Evolutionary conservation across 768 basidiomycete species (phyloP).

Genomic region (Rhizopogon vulgaris): DNA sequence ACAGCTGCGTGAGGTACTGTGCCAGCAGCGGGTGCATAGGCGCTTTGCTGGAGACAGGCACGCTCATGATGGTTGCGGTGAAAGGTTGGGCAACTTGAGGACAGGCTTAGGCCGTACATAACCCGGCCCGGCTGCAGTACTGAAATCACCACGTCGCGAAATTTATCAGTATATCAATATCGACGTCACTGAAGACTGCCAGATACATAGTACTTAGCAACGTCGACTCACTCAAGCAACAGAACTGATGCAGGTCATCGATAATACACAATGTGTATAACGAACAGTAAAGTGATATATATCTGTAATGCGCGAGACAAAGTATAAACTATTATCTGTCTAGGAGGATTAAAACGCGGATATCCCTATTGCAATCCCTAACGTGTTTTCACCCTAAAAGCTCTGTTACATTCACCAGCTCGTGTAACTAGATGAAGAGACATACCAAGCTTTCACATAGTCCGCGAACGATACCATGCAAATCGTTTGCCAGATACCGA

Average conservation of each 20-base stretch:
- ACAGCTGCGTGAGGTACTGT: slow-evolving; percentile 66
- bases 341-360: slow-evolving; percentile 9
- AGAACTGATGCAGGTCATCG: background rate
- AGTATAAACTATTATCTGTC: slow-evolving; percentile 9
- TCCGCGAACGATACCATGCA: slow-evolving; percentile 99
- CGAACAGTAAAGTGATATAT: slow-evolving; percentile 7
- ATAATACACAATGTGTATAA: background rate
- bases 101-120: too few relatives aligned
- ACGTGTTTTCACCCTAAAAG: slow-evolving; percentile 45
- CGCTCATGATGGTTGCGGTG: slow-evolving; percentile 33
- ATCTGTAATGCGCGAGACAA: slow-evolving; percentile 8
- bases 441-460: slow-evolving; percentile 84
- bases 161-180: too few relatives aligned
- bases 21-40: slow-evolving; percentile 46
- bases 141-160: too few relatives aligned
- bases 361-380: slow-evolving; percentile 6
- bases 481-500: slow-evolving; percentile 95
- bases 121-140: too few relatives aligned
- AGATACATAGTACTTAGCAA: too few relatives aligned
- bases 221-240: background rate
- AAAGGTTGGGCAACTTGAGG: background rate
- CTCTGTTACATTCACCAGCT: background rate
- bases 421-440: background rate
- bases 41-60: slow-evolving; percentile 12
- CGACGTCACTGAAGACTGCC: too few relatives aligned